phyloP scores from a whole-genome alignment of 805 yeast species.

The Myxozyma melibiosi region DNA sequence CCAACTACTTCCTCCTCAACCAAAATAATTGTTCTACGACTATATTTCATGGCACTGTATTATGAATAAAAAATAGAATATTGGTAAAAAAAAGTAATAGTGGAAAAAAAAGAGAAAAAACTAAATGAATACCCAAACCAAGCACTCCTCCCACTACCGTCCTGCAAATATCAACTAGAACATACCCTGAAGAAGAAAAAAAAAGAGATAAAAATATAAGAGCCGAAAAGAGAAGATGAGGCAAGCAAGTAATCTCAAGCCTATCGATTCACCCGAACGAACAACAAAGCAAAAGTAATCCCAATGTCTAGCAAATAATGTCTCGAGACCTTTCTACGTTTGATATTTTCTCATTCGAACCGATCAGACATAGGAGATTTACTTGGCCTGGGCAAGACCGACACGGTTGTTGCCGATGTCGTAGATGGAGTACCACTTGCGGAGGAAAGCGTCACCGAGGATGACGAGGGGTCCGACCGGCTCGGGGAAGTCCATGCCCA shows the following conservation, averaged over 20 bases:
- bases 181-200: not conserved
- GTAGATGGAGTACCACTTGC: constrained; percentile 91
- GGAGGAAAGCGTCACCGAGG: constrained; percentile 95
- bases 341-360: not conserved
- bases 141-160: too few relatives aligned
- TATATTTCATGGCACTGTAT: too few relatives aligned
- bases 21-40: too few relatives aligned
- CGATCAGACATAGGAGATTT: constrained; percentile 28
- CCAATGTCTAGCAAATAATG: not conserved
- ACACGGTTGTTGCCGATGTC: constrained; percentile 90
- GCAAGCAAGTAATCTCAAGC: not conserved
- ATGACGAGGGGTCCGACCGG: constrained; percentile 97
- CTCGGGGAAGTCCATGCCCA: constrained; percentile 96
- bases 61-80: too few relatives aligned
- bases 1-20: too few relatives aligned
- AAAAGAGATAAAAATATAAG: not conserved
- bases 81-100: too few relatives aligned
- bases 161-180: not conserved
- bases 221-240: not conserved
- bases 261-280: not conserved
- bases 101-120: too few relatives aligned
- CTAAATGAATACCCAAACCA: too few relatives aligned
- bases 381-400: constrained; percentile 83
- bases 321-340: not conserved
- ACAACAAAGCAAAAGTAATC: not conserved